Evolutionary conservation across 2,329 filamentous ascomycete species (phyloP).

Genomic region (Blastomyces parvus): DNA sequence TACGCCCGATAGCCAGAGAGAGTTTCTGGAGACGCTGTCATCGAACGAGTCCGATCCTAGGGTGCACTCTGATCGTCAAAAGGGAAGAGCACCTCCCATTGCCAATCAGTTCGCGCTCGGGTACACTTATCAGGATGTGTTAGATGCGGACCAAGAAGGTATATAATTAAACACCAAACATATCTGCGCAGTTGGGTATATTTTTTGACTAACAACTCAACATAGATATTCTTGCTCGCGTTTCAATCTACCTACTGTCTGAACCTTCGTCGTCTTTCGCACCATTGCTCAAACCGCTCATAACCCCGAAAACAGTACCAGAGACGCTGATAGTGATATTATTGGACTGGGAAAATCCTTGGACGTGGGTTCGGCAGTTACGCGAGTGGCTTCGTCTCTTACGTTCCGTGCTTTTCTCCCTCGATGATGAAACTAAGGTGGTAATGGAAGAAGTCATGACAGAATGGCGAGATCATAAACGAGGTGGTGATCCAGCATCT

Average conservation of each 20-base stretch:
- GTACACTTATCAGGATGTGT: conserved; percentile 90
- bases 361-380: conserved; percentile 82
- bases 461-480: conserved; percentile 66
- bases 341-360: conserved; percentile 92
- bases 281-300: conserved; percentile 69
- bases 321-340: conserved; percentile 83
- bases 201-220: conserved; percentile 8
- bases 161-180: conserved; percentile 20
- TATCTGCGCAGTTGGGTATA: background rate
- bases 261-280: conserved; percentile 74
- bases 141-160: conserved; percentile 92
- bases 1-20: conserved; percentile 69
- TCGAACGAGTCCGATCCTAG: conserved; percentile 35
- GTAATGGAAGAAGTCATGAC: conserved; percentile 80
- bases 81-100: conserved; percentile 59
- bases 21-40: conserved; percentile 60
- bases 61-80: conserved; percentile 38
- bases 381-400: conserved; percentile 83
- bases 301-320: conserved; percentile 73
- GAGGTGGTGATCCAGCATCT: conserved; percentile 52
- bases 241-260: conserved; percentile 82
- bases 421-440: conserved; percentile 66
- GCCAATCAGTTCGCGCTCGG: conserved; percentile 88
- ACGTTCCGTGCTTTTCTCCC: conserved; percentile 61
- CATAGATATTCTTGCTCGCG: conserved; percentile 74